phyloP scores from a whole-genome alignment of 2,329 filamentous ascomycete genomes.

The Xylaria polymorpha region DNA sequence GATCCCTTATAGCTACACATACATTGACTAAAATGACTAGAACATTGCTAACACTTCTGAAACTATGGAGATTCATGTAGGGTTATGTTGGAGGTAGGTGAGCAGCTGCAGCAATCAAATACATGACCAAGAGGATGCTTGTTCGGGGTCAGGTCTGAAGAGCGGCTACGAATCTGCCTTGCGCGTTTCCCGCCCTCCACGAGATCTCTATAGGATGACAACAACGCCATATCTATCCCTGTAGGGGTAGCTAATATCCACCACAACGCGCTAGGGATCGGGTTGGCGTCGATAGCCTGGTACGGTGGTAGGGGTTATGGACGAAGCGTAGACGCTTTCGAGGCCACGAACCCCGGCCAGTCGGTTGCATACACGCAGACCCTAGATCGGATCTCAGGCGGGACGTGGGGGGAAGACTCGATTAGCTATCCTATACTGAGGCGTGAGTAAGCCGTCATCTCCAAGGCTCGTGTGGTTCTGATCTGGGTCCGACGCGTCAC shows the following conservation, averaged over 20 bases:
- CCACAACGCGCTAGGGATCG: not conserved
- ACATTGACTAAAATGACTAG: not conserved
- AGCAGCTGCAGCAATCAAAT: not conserved
- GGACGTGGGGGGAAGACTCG: not conserved
- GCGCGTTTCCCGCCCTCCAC: not conserved
- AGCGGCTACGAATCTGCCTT: not conserved
- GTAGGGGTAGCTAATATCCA: not conserved
- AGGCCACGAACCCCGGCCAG: not conserved
- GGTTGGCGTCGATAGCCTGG: not conserved
- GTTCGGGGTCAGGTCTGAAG: not conserved
- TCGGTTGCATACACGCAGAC: not conserved
- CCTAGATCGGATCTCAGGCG: not conserved
- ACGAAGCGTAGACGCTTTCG: not conserved
- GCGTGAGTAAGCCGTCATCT: not conserved
- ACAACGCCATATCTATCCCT: not conserved
- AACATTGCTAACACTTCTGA: not conserved
- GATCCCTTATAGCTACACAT: not conserved
- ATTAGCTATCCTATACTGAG: not conserved
- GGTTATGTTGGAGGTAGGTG: not conserved
- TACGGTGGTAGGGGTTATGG: not conserved
- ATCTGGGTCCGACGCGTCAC: not conserved
- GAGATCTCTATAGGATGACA: not conserved
- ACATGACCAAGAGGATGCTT: not conserved
- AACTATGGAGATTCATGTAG: not conserved
- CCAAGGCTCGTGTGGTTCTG: not conserved